Evolutionary conservation across 345 rosid genomes (phyloP).

Genomic region (Acer negundo): DNA sequence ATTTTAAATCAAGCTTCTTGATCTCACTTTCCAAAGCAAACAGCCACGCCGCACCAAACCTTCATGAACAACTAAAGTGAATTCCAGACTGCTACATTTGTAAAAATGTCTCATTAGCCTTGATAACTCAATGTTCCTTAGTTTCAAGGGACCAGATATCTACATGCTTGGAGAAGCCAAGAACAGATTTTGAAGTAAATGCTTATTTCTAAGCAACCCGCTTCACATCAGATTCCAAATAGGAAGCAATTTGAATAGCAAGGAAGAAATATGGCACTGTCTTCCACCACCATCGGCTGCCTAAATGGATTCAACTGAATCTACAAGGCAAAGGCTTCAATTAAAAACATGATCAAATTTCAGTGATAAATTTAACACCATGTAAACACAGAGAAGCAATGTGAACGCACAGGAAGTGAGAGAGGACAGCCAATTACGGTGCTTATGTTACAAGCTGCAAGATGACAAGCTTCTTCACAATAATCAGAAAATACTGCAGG

Average conservation of each 20-base stretch:
- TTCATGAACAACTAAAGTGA: background rate
- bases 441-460: conserved; percentile 67
- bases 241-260: conserved; percentile 95
- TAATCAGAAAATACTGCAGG: conserved; percentile 87
- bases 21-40: background rate
- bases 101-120: background rate
- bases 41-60: background rate
- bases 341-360: conserved; percentile 16
- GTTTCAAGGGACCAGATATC: background rate
- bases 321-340: conserved; percentile 42
- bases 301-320: conserved; percentile 86
- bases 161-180: conserved; percentile 2
- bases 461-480: conserved; percentile 97
- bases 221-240: conserved; percentile 47
- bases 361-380: background rate
- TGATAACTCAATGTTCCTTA: background rate
- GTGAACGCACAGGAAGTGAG: conserved; percentile 48
- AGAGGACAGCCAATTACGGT: conserved; percentile 52
- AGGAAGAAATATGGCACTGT: conserved; percentile 64
- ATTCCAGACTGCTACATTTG: background rate
- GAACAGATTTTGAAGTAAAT: background rate
- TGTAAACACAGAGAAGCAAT: conserved; percentile 4
- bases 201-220: background rate
- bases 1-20: background rate
- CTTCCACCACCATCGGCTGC: conserved; percentile 91